These are phyloP conservation scores for Brassica juncea DNA, from an alignment of 345 rosid genomes.

Conservation along the genomic window DNA sequence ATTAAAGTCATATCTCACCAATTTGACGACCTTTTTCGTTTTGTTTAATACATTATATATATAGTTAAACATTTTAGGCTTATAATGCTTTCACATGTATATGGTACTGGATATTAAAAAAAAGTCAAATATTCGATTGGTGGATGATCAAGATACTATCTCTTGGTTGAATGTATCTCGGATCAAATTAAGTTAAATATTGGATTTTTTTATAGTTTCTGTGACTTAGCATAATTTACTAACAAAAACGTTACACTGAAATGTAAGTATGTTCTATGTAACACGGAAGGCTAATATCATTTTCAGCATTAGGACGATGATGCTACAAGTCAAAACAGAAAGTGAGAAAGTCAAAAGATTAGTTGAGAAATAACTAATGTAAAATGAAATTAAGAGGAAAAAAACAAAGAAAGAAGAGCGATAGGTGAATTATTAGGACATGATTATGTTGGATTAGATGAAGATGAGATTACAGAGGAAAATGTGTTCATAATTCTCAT, in stretches of 20 bases:
- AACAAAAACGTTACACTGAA: conserved; percentile 1
- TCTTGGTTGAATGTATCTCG: background rate
- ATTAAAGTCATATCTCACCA: conserved; percentile 21
- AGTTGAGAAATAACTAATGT: conserved; percentile 22
- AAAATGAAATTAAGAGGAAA: background rate
- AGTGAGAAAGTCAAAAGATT: conserved; percentile 25
- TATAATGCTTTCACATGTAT: conserved; percentile 35
- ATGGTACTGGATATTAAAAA: background rate
- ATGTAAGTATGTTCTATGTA: background rate
- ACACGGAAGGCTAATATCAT: background rate
- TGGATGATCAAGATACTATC: background rate
- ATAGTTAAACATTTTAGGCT: background rate
- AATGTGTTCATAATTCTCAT: conserved; percentile 4
- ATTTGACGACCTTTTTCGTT: conserved; percentile 17
- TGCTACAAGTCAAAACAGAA: conserved; percentile 11
- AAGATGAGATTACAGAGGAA: background rate
- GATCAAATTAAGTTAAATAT: background rate
- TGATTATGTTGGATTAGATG: conserved; percentile 26
- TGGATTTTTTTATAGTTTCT: background rate
- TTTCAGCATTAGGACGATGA: background rate
- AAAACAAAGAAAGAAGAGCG: background rate
- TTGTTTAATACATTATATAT: background rate
- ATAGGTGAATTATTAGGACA: conserved; percentile 30
- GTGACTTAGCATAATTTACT: background rate
- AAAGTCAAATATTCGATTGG: conserved; percentile 10